These are phyloP conservation scores for Colletotrichum navitas DNA, from an alignment of 2,329 filamentous ascomycete species.

Conservation along the genomic window DNA sequence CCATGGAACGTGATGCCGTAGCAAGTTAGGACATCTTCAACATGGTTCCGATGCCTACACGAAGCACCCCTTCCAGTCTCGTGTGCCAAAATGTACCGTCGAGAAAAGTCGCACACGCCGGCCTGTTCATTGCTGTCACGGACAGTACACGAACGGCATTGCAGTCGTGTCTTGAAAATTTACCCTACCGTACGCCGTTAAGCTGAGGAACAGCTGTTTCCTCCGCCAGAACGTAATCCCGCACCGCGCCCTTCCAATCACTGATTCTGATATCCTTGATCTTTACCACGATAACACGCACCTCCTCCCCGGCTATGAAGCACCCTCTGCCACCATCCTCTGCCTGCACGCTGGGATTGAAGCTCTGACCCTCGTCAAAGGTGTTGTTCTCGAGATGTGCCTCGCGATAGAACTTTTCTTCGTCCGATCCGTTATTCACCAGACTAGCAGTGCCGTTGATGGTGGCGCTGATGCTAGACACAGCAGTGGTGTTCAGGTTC, in stretches of 20 bases:
- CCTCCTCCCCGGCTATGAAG: constrained; percentile 85
- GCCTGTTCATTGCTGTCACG: background rate
- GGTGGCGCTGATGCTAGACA: constrained; percentile 91
- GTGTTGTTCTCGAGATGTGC: constrained; percentile 93
- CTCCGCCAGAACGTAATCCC: constrained; percentile 75
- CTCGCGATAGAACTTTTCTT: constrained; percentile 86
- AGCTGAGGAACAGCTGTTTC: constrained; percentile 47
- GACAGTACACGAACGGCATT: background rate
- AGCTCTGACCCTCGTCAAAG: constrained; percentile 70
- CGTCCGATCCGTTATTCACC: constrained; percentile 78
- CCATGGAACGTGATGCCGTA: too few species aligned
- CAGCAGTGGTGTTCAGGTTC: constrained; percentile 89
- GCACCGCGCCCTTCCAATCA: constrained; percentile 94
- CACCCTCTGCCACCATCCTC: constrained; percentile 70
- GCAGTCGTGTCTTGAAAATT: background rate
- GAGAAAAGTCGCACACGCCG: background rate
- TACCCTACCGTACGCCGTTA: constrained; percentile 55
- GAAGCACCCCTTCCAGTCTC: background rate
- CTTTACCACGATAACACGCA: constrained; percentile 86
- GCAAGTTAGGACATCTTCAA: background rate
- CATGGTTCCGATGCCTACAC: background rate
- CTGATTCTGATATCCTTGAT: constrained; percentile 89
- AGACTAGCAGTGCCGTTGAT: constrained; percentile 90
- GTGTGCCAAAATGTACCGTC: too few species aligned
- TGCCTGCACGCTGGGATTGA: constrained; percentile 52